These are phyloP conservation scores for Lachancea kluyveri DNA, from an alignment of 805 yeast species.

Conservation along the genomic window DNA sequence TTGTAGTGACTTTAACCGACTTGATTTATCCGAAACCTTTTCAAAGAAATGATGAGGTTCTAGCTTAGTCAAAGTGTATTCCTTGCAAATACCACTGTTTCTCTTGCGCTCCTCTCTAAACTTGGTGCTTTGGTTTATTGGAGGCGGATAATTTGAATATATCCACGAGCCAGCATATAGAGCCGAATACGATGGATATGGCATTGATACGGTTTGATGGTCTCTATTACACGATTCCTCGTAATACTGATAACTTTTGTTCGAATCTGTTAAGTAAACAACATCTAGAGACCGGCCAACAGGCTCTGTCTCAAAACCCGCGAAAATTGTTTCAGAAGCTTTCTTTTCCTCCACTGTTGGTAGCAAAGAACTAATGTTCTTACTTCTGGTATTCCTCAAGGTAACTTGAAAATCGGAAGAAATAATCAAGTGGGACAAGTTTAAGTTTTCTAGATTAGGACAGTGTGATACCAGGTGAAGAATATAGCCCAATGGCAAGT, in stretches of 20 bases:
- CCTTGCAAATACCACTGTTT: constrained; percentile 2
- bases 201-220: too few species aligned
- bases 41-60: constrained; percentile 5
- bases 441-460: constrained; percentile 47
- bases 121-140: constrained; percentile 21
- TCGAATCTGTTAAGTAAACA: constrained; percentile 26
- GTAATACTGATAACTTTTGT: constrained; percentile 20
- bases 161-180: constrained; percentile 10
- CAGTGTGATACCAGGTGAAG: constrained; percentile 66
- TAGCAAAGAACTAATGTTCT: constrained; percentile 11
- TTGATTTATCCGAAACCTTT: constrained; percentile 8
- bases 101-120: constrained; percentile 14
- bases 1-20: constrained; percentile 17
- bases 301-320: too few species aligned
- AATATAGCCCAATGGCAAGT: constrained; percentile 72
- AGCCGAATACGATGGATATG: too few species aligned
- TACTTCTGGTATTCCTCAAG: constrained; percentile 1
- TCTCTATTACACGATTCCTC: too few species aligned
- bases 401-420: constrained; percentile 55
- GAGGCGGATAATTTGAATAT: constrained; percentile 19
- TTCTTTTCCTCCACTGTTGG: constrained; percentile 17
- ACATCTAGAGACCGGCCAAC: constrained; percentile 14
- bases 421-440: constrained; percentile 57
- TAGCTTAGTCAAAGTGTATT: constrained; percentile 3
- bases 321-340: constrained; percentile 5